Conservation (phyloP, 345 rosid species). For the Euphorbia pulcherrima region DNA sequence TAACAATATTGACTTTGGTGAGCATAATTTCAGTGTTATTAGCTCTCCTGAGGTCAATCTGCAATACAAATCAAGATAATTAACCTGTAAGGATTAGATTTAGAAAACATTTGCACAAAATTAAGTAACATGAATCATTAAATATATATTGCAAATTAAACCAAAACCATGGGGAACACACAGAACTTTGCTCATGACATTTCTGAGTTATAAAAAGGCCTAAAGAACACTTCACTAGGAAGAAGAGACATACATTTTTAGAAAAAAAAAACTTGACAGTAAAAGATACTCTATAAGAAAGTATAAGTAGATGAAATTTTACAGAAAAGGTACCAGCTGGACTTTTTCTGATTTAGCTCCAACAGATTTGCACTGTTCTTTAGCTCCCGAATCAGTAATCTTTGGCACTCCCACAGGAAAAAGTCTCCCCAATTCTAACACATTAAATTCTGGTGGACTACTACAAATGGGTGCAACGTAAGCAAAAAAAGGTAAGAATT, state of each 20-base stretch:
- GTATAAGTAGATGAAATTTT: neutral
- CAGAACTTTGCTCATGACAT: neutral
- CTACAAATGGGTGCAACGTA: slow-evolving; percentile 18
- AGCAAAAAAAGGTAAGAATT: slow-evolving; percentile 12
- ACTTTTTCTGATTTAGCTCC: slow-evolving; percentile 88
- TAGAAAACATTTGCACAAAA: neutral
- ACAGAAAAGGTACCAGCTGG: slow-evolving; percentile 53
- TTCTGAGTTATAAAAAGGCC: neutral
- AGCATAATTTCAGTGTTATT: slow-evolving; percentile 99
- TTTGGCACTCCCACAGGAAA: slow-evolving; percentile 81
- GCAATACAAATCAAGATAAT: slow-evolving; percentile 23
- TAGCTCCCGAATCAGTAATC: slow-evolving; percentile 50
- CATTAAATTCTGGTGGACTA: slow-evolving; percentile 89
- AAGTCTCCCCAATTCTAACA: slow-evolving; percentile 85
- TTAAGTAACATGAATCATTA: neutral
- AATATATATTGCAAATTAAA: no score
- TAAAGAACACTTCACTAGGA: neutral
- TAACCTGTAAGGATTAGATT: neutral
- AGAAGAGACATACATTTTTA: neutral
- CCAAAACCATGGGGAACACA: neutral
- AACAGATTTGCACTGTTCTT: slow-evolving; percentile 60
- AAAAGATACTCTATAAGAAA: neutral
- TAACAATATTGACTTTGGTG: slow-evolving; percentile 97
- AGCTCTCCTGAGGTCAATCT: slow-evolving; percentile 96
- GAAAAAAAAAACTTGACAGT: neutral